Percentiles rank a stretch among this genome's conserved stretches.
Conservation (phyloP, 257 asterid species). For the Solanum bulbocastanum region DNA sequence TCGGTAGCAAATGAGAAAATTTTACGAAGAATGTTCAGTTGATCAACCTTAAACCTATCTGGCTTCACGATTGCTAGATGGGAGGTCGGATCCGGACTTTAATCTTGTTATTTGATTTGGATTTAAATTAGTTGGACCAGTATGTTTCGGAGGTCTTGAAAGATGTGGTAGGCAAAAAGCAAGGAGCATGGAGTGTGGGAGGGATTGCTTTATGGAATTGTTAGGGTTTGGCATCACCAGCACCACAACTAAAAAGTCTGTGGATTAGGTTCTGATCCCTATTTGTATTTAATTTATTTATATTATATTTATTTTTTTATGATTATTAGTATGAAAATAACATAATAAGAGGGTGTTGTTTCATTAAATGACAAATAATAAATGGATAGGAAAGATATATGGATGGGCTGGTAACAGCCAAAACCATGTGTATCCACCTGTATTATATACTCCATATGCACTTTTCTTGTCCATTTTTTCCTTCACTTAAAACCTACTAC, state of each 20-base stretch:
- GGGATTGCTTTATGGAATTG: neutral
- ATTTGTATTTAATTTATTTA: neutral
- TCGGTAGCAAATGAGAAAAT: neutral
- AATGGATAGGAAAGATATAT: conserved; percentile 39
- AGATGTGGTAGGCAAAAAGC: neutral
- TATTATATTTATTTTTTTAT: neutral
- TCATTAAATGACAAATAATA: conserved; percentile 46
- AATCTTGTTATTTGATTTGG: neutral
- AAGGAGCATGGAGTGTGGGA: neutral
- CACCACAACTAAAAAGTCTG: conserved; percentile 40
- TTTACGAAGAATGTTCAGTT: neutral
- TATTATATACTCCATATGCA: neutral
- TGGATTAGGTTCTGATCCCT: conserved; percentile 48
- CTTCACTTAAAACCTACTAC: neutral
- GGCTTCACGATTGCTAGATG: neutral
- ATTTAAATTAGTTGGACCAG: neutral
- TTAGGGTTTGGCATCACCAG: conserved; percentile 8
- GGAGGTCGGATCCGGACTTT: neutral
- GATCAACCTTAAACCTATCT: neutral
- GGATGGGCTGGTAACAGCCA: conserved; percentile 48
- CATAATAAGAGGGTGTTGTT: neutral
- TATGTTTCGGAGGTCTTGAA: neutral
- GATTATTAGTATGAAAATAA: neutral
- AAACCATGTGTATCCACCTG: conserved; percentile 29
- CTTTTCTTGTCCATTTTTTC: neutral